Evolutionary conservation across 768 basidiomycete species (phyloP).

Genomic region (Tylopilus sp.): DNA sequence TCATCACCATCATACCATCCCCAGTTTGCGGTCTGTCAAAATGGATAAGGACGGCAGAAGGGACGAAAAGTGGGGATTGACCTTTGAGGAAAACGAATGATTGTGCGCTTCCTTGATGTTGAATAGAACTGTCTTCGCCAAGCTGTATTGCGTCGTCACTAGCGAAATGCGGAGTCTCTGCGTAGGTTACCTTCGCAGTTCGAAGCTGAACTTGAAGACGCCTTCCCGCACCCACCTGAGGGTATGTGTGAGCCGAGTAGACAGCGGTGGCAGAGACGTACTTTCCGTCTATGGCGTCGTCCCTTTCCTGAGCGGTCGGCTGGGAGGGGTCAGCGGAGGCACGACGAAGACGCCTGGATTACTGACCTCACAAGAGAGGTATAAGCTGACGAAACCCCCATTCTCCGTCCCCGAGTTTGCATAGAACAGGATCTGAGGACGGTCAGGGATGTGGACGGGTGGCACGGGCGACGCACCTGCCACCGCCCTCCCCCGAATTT

Average conservation of each 20-base stretch:
- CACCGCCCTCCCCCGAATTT: slow-evolving; percentile 75
- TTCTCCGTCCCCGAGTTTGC: slow-evolving; percentile 72
- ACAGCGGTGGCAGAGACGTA: slow-evolving; percentile 16
- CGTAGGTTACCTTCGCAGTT: slow-evolving; percentile 58
- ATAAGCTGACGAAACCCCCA: slow-evolving; percentile 66
- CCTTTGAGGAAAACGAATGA: slow-evolving; percentile 76
- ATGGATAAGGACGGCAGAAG: slow-evolving; percentile 8
- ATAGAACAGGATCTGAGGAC: slow-evolving; percentile 73
- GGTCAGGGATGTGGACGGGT: neutral
- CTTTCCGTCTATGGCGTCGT: slow-evolving; percentile 62
- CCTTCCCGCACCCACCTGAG: slow-evolving; percentile 81
- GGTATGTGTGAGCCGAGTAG: neutral
- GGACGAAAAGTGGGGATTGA: slow-evolving; percentile 19
- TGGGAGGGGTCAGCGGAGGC: slow-evolving; percentile 27
- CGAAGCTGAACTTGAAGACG: slow-evolving; percentile 82
- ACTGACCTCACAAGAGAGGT: slow-evolving; percentile 77
- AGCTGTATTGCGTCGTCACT: slow-evolving; percentile 12
- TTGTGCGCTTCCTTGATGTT: slow-evolving; percentile 78
- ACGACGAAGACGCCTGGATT: neutral
- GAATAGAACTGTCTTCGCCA: slow-evolving; percentile 51
- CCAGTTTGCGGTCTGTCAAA: slow-evolving; percentile 73
- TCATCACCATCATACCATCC: slow-evolving; percentile 56
- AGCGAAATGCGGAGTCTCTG: neutral
- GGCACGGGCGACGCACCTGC: slow-evolving; percentile 45
- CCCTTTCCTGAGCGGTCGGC: slow-evolving; percentile 78